Conservation (phyloP, 768 basidiomycete species). For the Trametes elegans region DNA sequence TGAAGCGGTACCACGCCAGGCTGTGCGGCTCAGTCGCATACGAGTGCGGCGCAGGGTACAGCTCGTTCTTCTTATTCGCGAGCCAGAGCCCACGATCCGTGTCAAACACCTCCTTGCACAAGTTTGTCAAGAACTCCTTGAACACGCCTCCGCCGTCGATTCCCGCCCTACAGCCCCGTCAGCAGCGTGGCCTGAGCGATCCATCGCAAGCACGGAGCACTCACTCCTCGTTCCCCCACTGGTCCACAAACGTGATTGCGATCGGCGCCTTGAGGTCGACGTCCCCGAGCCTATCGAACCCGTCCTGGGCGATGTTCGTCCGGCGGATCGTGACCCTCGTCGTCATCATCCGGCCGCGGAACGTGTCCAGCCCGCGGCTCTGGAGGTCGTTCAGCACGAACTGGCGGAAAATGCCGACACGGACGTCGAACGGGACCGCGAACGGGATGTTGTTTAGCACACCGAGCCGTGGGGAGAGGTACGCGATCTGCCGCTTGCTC, state of each 20-base stretch:
- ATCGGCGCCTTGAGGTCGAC: slow-evolving; percentile 79
- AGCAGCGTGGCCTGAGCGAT: background rate
- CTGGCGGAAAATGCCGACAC: slow-evolving; percentile 86
- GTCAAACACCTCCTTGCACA: slow-evolving; percentile 94
- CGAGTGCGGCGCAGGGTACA: slow-evolving; percentile 91
- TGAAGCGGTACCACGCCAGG: slow-evolving; percentile 89
- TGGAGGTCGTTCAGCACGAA: slow-evolving; percentile 70
- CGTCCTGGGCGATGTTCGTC: slow-evolving; percentile 81
- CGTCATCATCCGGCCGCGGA: slow-evolving; percentile 22
- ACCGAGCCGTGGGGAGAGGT: slow-evolving; percentile 81
- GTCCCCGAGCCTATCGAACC: slow-evolving; percentile 80
- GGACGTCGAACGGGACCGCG: slow-evolving; percentile 86
- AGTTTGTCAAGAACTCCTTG: slow-evolving; percentile 94
- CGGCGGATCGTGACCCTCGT: slow-evolving; percentile 62
- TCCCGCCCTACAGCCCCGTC: slow-evolving; percentile 54
- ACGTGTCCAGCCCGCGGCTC: slow-evolving; percentile 21
- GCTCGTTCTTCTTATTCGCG: slow-evolving; percentile 83
- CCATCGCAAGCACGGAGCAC: slow-evolving; percentile 26
- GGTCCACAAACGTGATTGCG: slow-evolving; percentile 90
- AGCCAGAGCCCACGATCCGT: slow-evolving; percentile 94
- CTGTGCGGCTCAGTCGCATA: slow-evolving; percentile 91
- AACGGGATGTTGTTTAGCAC: slow-evolving; percentile 96
- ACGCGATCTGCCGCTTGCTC: slow-evolving; percentile 68
- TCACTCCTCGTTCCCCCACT: slow-evolving; percentile 83
- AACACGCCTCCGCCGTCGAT: slow-evolving; percentile 98